A percentile compares a stretch with the other conserved stretches of the same genome.
Conservation (phyloP, 108 stramenopile species). For the Cyclostephanos tholiformis region DNA sequence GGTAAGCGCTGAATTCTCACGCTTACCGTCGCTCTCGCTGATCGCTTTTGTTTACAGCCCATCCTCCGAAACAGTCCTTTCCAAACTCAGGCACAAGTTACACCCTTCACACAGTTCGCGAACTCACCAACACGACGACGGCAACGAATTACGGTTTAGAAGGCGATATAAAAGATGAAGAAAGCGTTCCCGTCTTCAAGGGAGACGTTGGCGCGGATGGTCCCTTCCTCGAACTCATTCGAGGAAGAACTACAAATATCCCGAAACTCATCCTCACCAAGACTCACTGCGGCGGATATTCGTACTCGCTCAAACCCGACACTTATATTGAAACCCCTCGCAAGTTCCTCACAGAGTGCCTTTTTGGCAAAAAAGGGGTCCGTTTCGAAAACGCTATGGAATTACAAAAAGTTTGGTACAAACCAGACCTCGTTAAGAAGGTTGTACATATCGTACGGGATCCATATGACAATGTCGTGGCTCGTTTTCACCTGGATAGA, state of each 20-base stretch:
- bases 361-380: conserved; percentile 31
- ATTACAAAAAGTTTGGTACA: conserved; percentile 15
- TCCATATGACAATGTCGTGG: conserved; percentile 51
- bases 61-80: conserved; percentile 25
- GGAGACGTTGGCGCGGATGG: conserved; percentile 24
- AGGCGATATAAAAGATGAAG: conserved; percentile 52
- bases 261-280: conserved; percentile 57
- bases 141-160: conserved; percentile 65
- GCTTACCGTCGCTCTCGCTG: no score
- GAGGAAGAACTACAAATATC: conserved; percentile 30
- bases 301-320: not conserved
- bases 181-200: conserved; percentile 39
- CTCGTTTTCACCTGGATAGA: conserved; percentile 50
- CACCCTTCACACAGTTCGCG: conserved; percentile 46
- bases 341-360: conserved; percentile 29
- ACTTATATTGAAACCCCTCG: conserved; percentile 33
- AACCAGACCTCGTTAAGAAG: conserved; percentile 28
- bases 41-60: no score
- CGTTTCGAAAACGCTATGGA: conserved; percentile 4
- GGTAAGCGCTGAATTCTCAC: no score
- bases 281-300: conserved; percentile 61
- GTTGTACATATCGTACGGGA: conserved; percentile 48
- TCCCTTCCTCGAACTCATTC: conserved; percentile 53
- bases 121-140: conserved; percentile 57
- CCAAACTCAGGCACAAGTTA: conserved; percentile 49